Percentiles rank a stretch among this genome's conserved stretches.
Evolutionary conservation across 306 rosid genomes (phyloP).

Genomic region (Quillaja saponaria): DNA sequence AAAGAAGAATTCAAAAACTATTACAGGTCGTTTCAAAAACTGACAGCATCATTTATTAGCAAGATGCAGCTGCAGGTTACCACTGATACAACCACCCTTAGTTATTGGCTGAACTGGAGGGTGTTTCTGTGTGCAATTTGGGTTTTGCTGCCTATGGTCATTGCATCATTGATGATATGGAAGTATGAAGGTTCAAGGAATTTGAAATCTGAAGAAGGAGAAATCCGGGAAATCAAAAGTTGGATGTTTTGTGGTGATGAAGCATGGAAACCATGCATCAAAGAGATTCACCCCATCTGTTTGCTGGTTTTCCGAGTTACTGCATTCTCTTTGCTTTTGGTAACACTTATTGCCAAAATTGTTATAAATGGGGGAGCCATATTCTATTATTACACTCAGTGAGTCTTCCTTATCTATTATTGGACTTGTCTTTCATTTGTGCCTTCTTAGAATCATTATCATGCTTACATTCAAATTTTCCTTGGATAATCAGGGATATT

Average conservation of each 20-base stretch:
- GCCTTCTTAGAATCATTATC: slow-evolving; percentile 8
- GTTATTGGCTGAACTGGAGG: slow-evolving; percentile 87
- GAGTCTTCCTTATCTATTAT: slow-evolving; percentile 38
- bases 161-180: slow-evolving; percentile 48
- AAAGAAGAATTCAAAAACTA: too few species aligned
- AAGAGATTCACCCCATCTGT: slow-evolving; percentile 63
- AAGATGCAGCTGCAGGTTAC: slow-evolving; percentile 55
- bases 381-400: slow-evolving; percentile 77
- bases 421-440: slow-evolving; percentile 1
- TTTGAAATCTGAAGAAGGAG: slow-evolving; percentile 37
- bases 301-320: slow-evolving; percentile 57
- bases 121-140: slow-evolving; percentile 49
- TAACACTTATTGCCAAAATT: slow-evolving; percentile 44
- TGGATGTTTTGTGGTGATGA: slow-evolving; percentile 39
- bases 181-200: slow-evolving; percentile 40
- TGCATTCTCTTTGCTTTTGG: slow-evolving; percentile 56
- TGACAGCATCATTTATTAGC: too few species aligned
- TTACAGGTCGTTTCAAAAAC: too few species aligned
- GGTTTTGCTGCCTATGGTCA: slow-evolving; percentile 51
- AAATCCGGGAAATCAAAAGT: slow-evolving; percentile 36
- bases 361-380: slow-evolving; percentile 35
- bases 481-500: not conserved
- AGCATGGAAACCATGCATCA: slow-evolving; percentile 76
- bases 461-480: not conserved
- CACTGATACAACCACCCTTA: slow-evolving; percentile 47